phyloP scores from a whole-genome alignment of 352 stramenopile species.

The Phytophthora sojae region DNA sequence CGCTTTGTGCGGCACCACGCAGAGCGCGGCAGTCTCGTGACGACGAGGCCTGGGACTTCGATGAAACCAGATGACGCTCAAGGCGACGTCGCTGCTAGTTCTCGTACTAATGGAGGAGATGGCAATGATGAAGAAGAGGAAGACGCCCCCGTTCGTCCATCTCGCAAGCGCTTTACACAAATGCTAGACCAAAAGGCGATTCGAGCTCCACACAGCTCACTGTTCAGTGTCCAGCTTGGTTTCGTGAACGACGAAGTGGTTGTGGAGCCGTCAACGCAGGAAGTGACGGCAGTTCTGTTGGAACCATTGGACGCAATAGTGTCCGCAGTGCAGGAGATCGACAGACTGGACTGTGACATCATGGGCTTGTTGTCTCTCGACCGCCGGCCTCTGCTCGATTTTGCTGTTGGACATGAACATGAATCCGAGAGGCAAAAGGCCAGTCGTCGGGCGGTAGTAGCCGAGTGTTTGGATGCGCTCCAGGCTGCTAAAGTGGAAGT shows the following conservation, averaged over 20 bases:
- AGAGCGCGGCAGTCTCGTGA: constrained; percentile 1
- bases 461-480: constrained; percentile 58
- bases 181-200: constrained; percentile 33
- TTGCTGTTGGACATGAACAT: constrained; percentile 35
- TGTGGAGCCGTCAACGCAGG: constrained; percentile 65
- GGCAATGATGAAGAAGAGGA: constrained; percentile 14
- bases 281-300: constrained; percentile 83
- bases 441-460: constrained; percentile 44
- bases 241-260: constrained; percentile 59
- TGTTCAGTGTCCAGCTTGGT: constrained; percentile 87
- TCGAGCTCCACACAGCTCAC: constrained; percentile 60
- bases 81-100: constrained; percentile 2
- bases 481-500: constrained; percentile 63
- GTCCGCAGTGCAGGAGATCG: constrained; percentile 77
- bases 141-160: constrained; percentile 4
- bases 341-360: constrained; percentile 90
- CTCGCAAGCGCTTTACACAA: constrained; percentile 10
- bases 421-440: constrained; percentile 16
- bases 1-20: constrained; percentile 52
- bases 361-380: constrained; percentile 90
- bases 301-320: constrained; percentile 85
- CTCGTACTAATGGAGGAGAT: constrained; percentile 1
- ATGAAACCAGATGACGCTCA: constrained; percentile 7
- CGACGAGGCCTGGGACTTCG: constrained; percentile 1
- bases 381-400: constrained; percentile 58